Conservation (phyloP, 192 early-diverging fungal genomes). For the Coemansia sp. region DNA sequence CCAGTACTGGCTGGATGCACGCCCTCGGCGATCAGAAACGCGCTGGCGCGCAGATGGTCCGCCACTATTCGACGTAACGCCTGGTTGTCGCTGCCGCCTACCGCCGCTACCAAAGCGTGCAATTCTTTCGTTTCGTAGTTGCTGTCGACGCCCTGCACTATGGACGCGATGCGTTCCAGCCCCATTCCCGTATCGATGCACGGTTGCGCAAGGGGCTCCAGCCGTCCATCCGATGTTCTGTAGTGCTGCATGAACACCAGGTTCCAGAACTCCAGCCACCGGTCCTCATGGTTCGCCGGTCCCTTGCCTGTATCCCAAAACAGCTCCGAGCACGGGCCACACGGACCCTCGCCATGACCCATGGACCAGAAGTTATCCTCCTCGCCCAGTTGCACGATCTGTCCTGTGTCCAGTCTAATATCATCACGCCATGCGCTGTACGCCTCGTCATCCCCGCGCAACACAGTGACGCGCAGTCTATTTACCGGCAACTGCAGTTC, state of each 20-base stretch:
- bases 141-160: constrained; percentile 86
- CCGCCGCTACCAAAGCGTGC: constrained; percentile 73
- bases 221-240: constrained; percentile 80
- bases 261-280: constrained; percentile 99
- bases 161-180: constrained; percentile 90
- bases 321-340: constrained; percentile 96
- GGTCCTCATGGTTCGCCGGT: constrained; percentile 83
- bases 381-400: constrained; percentile 75
- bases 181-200: constrained; percentile 99
- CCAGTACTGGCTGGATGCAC: constrained; percentile 95
- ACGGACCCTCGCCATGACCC: constrained; percentile 91
- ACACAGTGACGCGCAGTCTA: constrained; percentile 91
- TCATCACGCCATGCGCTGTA: constrained; percentile 79
- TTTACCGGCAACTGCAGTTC: constrained; percentile 78
- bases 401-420: constrained; percentile 76
- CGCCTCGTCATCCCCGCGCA: constrained; percentile 78
- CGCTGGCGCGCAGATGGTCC: constrained; percentile 93
- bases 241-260: constrained; percentile 99
- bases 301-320: constrained; percentile 91
- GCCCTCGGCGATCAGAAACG: constrained; percentile 93
- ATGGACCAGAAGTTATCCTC: constrained; percentile 99
- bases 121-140: constrained; percentile 98
- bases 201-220: constrained; percentile 82
- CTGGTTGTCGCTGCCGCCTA: constrained; percentile 79
- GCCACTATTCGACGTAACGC: constrained; percentile 97